phyloP scores from a whole-genome alignment of 163 green algal genomes.

The Chlorella variabilis region DNA sequence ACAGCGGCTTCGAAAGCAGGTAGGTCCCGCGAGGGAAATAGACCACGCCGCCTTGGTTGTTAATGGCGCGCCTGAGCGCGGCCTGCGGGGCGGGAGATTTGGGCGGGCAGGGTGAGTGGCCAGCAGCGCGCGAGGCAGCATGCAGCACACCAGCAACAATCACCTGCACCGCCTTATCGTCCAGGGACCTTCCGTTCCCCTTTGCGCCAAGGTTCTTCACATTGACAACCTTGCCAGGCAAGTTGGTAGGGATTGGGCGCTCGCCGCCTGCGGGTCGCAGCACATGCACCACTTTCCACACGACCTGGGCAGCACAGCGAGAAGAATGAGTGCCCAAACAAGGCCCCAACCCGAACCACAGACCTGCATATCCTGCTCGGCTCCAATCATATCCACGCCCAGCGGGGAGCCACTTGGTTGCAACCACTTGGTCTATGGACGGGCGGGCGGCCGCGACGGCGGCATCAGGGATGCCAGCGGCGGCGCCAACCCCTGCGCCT shows the following conservation, averaged over 20 bases:
- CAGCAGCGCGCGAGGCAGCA: neutral
- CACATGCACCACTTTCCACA: too few relatives aligned
- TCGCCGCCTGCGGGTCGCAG: neutral
- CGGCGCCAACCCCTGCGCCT: too few relatives aligned
- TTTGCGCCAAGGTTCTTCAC: neutral
- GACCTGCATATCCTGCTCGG: neutral
- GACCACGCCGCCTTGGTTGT: neutral
- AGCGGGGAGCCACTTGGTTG: neutral
- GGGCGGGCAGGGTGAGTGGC: neutral
- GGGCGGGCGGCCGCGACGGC: too few relatives aligned
- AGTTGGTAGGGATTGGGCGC: neutral
- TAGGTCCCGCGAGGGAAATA: slow-evolving; percentile 8
- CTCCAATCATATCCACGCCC: neutral
- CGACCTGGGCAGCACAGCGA: neutral
- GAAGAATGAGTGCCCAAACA: too few relatives aligned
- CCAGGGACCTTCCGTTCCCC: neutral
- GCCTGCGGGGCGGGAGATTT: neutral
- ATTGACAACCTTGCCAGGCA: neutral
- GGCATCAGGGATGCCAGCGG: too few relatives aligned
- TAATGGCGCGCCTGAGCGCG: neutral
- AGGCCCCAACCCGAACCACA: too few relatives aligned
- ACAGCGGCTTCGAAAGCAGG: neutral
- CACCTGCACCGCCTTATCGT: neutral
- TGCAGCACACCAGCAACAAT: too few relatives aligned
- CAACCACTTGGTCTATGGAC: too few relatives aligned